Conservation (phyloP, 345 rosid genomes). For the Ricinus communis region DNA sequence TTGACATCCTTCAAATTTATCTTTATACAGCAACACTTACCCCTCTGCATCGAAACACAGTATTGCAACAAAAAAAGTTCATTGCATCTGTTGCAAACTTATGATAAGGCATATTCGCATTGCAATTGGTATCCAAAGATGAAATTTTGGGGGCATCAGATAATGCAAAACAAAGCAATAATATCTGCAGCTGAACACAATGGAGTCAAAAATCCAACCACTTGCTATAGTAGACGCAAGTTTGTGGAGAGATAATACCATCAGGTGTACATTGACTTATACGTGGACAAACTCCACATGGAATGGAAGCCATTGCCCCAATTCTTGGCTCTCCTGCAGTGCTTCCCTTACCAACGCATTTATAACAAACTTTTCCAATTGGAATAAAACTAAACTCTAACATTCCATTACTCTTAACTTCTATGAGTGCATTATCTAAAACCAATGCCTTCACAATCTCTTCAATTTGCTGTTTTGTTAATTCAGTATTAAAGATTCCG, state of each 20-base stretch:
- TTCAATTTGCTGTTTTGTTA: slow-evolving; percentile 42
- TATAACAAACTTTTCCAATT: slow-evolving; percentile 55
- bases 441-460: slow-evolving; percentile 66
- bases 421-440: slow-evolving; percentile 58
- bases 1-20: no score
- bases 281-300: slow-evolving; percentile 83
- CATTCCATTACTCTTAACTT: slow-evolving; percentile 61
- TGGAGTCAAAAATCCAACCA: slow-evolving; percentile 67
- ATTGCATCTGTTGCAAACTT: no score
- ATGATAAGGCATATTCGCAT: no score
- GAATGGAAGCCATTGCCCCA: slow-evolving; percentile 65
- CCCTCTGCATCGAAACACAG: no score
- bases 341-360: slow-evolving; percentile 27
- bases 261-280: slow-evolving; percentile 60
- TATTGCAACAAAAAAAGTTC: no score
- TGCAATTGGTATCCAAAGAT: not conserved
- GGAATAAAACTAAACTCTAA: slow-evolving; percentile 52
- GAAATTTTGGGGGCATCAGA: not conserved
- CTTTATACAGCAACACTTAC: no score
- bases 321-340: slow-evolving; percentile 37
- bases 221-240: slow-evolving; percentile 61
- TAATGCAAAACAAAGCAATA: not conserved
- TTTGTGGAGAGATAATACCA: slow-evolving; percentile 60
- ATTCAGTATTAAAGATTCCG: slow-evolving; percentile 31
- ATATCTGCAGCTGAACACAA: not conserved